Evolutionary conservation across 2,329 filamentous ascomycete genomes (phyloP), one percentile per base, ranked within the genome.

Genomic region (Talaromyces sp.): DNA sequence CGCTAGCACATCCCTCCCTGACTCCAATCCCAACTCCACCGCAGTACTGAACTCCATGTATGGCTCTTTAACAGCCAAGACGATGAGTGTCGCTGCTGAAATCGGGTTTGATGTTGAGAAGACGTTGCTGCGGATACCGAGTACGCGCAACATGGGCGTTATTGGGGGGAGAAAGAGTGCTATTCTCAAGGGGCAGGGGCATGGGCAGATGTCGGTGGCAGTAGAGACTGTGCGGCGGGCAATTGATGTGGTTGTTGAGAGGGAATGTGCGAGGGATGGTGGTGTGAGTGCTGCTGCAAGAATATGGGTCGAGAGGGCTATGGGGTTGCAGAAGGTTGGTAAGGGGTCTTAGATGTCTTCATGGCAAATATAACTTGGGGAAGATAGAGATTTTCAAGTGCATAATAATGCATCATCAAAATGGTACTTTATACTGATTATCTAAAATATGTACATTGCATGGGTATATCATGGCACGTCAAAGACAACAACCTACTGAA

Each of bases 81-180:
- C 93, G 0, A 82, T 86, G 22, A 80, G 82, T 33, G 84, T 99
- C 48, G 88, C 90, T 0, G 80, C 82, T 37, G 88, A 90, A 65
- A 87, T 92, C 68, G 91, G 90, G 1, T 97, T 89, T 83, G 78
- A 83, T 5, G 84, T 91, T 0, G 92, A 98, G 77, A 91, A 85
- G 68, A 94, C 97, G 72, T 88, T 95, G 82, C 77, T 99, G 71
- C 84, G 94, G 54, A 98, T 99, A 67, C 95, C 95, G 0, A 96
- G 91, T 75, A 97, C 94, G 45, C 83, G 95, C 67, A 98, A 98
- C 76, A 87, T 89, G 19, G 92, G 89, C 0, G 81, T 99, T 35
- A 74, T 98, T 47, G 93, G 93, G 3, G 84, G 91, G 37, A 77
- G 73, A 50, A 70, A 71, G 59, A 39, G 31, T 35, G 41, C 27